Evolutionary conservation across 768 basidiomycete genomes (phyloP), one percentile per base, ranked within the genome.

Genomic region (Sporobolomyces roseus): DNA sequence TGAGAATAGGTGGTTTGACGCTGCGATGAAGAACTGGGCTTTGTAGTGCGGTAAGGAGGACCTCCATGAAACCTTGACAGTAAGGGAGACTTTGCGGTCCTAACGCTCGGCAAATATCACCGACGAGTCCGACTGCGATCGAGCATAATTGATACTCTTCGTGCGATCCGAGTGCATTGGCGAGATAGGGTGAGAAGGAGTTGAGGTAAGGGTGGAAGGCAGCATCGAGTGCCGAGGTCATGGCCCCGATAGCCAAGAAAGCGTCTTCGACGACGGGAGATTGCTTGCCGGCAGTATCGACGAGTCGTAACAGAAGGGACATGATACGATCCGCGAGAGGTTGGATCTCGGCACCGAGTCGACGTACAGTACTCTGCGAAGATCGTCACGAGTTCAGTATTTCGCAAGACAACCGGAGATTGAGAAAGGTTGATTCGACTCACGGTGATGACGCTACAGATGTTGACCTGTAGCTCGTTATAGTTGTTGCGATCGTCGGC

Each of bases 401-500:
- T n/a, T n/a, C n/a, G n/a, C n/a, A n/a, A n/a, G n/a, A n/a, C n/a
- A 17, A 41, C 38, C 17, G 17, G 38, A 41, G 17, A 9, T 41
- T 17, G 38, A 9, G 38, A 41, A 17, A 19, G n/a, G n/a, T n/a
- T 7, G 36, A 21, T 27, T 8, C 7, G 30, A 81, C 89, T 77
- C 76, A 91, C 91, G 62, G 91, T 89, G 61, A 90, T 83, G 53
- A 96, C 89, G 72, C 88, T 87, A 78, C 93, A 96, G 74, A 97
- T 84, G 80, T 94, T 96, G 80, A 91, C 88, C 78, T 96, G 93
- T 30, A 99, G 83, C 78, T 99, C 94, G 77, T 96, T 96, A 93
- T 94, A 96, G 81, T 96, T 99, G 80, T 93, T 93, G 70, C 91
- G 87, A 77, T 99, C 96, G 79, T 99, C 96, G 23, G 87, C 83